Base-by-base conservation (phyloP, 129 eudicot species). In the Flaveria ramosissima region DNA sequence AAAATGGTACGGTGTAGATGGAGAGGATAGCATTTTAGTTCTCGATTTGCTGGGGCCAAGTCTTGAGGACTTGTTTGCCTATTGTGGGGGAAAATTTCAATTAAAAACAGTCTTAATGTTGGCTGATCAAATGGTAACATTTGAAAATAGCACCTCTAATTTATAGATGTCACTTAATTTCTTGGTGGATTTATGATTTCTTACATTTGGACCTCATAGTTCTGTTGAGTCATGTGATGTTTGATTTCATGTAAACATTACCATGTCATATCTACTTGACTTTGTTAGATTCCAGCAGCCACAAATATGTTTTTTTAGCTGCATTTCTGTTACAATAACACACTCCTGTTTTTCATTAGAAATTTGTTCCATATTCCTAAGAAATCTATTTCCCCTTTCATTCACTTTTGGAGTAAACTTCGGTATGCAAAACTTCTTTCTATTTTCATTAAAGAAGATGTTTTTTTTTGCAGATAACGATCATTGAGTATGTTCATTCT, bases 71-170 rank as follows among this genome's bases (percentile, higher is more conserved):
- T 83, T 91, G 32, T 93, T 93, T 71, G 97, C 84, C 32, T 90
- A 93, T 76, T 93, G 98, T 78, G 97, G 92, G 32, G 85, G 98
- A 77, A 91, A 89, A 81, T 91, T 93, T 64, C 89, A 96, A 4
- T 84, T 90, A 83, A 93, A 91, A 85, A 87, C 97, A 1, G 98
- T 91, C 74, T 82, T 93, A 75, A 90, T 93, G 98, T 68, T 93
- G 81, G 98, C 98, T 42, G 98, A 93, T 85, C 98, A 93, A 78
- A 93, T 93, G 98, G 98, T 93, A 82, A 80, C 16, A 78, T 70
- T 7, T 30, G 1, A 43, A 55, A 26, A 15, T 0, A 53, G 59
- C 17, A 42, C 30, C 51, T 68, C 6, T 47, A 17, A n/a, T 23
- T 23, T 23, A 23, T 23, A 23, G 26, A 1, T 23, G 26, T 23